phyloP scores from a whole-genome alignment of 2,329 filamentous ascomycete genomes.

The Parastagonospora avenae region DNA sequence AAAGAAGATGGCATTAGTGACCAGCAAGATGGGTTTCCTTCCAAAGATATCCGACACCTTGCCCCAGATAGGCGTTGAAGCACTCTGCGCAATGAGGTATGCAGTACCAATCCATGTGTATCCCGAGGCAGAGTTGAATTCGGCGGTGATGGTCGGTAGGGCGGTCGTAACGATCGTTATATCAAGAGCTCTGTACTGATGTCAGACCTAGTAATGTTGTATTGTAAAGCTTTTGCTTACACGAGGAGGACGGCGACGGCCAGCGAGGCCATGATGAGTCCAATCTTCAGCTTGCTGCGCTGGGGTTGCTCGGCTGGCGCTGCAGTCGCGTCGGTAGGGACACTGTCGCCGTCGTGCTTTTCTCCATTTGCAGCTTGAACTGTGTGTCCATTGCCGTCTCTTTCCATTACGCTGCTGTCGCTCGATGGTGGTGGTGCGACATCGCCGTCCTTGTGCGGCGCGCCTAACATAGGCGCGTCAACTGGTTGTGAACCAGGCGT shows the following conservation, averaged over 20 bases:
- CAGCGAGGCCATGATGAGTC: slow-evolving; percentile 57
- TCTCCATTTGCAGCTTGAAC: slow-evolving; percentile 3
- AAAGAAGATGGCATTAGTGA: slow-evolving; percentile 66
- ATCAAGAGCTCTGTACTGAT: slow-evolving; percentile 54
- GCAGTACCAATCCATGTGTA: slow-evolving; percentile 61
- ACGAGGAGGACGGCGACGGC: slow-evolving; percentile 63
- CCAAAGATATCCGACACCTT: slow-evolving; percentile 72
- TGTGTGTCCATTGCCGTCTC: slow-evolving; percentile 7
- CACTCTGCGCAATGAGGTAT: slow-evolving; percentile 56
- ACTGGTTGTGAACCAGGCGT: neutral
- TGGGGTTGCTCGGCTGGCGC: slow-evolving; percentile 26
- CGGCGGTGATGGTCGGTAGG: slow-evolving; percentile 62
- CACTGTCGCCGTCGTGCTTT: slow-evolving; percentile 6
- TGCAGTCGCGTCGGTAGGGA: slow-evolving; percentile 12
- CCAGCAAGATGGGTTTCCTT: slow-evolving; percentile 65
- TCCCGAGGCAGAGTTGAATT: slow-evolving; percentile 57
- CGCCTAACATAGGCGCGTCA: slow-evolving; percentile 2
- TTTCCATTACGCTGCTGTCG: slow-evolving; percentile 15
- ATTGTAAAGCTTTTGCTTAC: no score
- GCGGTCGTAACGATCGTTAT: slow-evolving; percentile 68
- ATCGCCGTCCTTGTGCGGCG: slow-evolving; percentile 16
- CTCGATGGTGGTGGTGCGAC: slow-evolving; percentile 20
- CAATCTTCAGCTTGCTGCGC: slow-evolving; percentile 50
- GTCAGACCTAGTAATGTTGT: no score
- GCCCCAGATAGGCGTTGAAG: slow-evolving; percentile 63